Evolutionary conservation across 2,329 filamentous ascomycete species (phyloP).

Genomic region (Purpureocillium lavendulum): DNA sequence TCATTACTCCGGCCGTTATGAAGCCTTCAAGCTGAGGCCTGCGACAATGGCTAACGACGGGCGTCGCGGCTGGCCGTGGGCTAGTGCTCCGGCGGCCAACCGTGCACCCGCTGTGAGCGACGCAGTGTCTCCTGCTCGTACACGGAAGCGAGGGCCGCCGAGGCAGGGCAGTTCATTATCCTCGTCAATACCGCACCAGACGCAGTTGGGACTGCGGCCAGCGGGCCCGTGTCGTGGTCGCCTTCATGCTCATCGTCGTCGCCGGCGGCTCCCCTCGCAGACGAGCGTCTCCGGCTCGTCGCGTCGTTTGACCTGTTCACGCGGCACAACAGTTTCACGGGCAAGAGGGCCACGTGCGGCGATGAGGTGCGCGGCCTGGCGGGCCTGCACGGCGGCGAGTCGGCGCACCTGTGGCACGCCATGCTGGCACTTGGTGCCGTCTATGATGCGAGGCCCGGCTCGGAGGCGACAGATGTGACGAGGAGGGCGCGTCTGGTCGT

Average conservation of each 20-base stretch:
- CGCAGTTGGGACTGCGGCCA: too few species aligned
- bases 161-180: conserved; percentile 10
- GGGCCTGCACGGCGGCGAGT: neutral
- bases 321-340: conserved; percentile 17
- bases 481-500: too few species aligned
- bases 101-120: conserved; percentile 21
- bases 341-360: neutral
- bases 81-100: conserved; percentile 23
- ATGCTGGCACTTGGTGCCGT: too few species aligned
- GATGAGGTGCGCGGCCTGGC: conserved; percentile 13
- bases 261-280: conserved; percentile 5
- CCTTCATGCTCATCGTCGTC: neutral
- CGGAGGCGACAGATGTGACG: too few species aligned
- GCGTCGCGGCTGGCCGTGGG: too few species aligned
- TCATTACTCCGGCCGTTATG: neutral
- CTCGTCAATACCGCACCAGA: conserved; percentile 13
- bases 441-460: too few species aligned
- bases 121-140: conserved; percentile 15
- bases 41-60: too few species aligned
- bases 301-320: conserved; percentile 21
- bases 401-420: too few species aligned
- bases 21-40: too few species aligned
- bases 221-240: conserved; percentile 8
- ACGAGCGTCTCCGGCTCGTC: conserved; percentile 13
- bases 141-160: neutral